Evolutionary conservation across 768 basidiomycete genomes (phyloP).

Genomic region (Butyriboletus loyo): DNA sequence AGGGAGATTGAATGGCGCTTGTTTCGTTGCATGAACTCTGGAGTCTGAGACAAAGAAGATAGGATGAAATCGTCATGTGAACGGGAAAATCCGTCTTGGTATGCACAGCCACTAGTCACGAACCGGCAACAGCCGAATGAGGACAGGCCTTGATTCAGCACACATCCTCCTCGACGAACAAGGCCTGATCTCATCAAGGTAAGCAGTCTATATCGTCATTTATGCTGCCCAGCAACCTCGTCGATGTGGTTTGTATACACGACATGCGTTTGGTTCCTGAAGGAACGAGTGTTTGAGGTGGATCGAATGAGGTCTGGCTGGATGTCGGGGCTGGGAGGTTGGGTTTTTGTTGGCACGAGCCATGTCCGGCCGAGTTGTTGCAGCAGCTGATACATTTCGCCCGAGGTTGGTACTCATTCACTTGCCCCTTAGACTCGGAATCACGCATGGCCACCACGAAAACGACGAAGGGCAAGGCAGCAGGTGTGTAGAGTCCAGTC

Average conservation of each 20-base stretch:
- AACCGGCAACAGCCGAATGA: slow-evolving; percentile 25
- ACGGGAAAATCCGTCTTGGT: too few species aligned
- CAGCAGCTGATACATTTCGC: background rate
- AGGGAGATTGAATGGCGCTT: too few species aligned
- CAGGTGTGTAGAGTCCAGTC: slow-evolving; percentile 31
- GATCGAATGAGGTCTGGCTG: slow-evolving; percentile 17
- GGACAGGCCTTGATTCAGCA: background rate
- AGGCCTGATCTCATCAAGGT: slow-evolving; percentile 29
- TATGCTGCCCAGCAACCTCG: background rate
- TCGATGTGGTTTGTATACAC: background rate
- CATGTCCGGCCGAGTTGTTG: background rate
- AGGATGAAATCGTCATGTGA: too few species aligned
- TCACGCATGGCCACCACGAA: slow-evolving; percentile 67
- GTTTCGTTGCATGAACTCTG: too few species aligned
- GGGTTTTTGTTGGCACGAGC: background rate
- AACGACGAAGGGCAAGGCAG: slow-evolving; percentile 59
- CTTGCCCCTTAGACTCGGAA: slow-evolving; percentile 8
- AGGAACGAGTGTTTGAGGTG: slow-evolving; percentile 9
- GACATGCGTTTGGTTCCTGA: background rate
- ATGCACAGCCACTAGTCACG: slow-evolving; percentile 21
- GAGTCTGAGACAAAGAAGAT: too few species aligned
- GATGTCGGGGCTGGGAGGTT: slow-evolving; percentile 10
- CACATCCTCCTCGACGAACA: slow-evolving; percentile 25
- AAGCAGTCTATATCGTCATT: slow-evolving; percentile 1
- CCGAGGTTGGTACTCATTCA: slow-evolving; percentile 3